Percentiles rank a stretch among this genome's conserved stretches.
Conservation (phyloP, 2,329 filamentous ascomycete genomes). For the Sphaerulina musiva region DNA sequence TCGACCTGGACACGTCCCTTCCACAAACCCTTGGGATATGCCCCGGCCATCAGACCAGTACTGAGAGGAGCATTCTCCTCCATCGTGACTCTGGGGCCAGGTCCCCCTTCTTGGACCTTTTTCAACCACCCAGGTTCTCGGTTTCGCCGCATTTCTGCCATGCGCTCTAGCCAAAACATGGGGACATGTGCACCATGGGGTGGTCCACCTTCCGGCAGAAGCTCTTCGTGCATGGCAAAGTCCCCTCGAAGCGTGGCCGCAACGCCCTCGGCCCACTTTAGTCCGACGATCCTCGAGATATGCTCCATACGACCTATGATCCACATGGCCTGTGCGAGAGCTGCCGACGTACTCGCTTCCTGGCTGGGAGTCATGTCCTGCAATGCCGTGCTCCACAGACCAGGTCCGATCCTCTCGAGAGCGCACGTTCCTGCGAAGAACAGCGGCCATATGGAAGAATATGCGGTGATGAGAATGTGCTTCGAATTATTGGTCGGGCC, state of each 20-base stretch:
- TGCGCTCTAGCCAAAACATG: conserved; percentile 6
- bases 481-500: conserved; percentile 23
- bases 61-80: conserved; percentile 13
- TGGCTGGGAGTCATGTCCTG: conserved; percentile 5
- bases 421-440: conserved; percentile 33
- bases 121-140: conserved; percentile 11
- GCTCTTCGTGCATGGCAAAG: conserved; percentile 20
- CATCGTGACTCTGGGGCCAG: conserved; percentile 14
- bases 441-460: conserved; percentile 30
- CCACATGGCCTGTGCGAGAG: conserved; percentile 28
- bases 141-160: conserved; percentile 7
- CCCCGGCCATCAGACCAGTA: neutral
- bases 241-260: conserved; percentile 29
- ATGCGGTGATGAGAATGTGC: conserved; percentile 27
- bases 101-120: conserved; percentile 13
- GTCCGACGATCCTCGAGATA: conserved; percentile 25
- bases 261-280: conserved; percentile 31
- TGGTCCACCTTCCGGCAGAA: conserved; percentile 10
- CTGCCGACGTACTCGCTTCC: conserved; percentile 18
- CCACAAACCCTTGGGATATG: conserved; percentile 5
- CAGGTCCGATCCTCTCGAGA: conserved; percentile 26
- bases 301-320: conserved; percentile 29
- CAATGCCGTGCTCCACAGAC: conserved; percentile 9
- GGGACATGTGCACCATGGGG: neutral
- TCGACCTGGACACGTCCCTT: conserved; percentile 1